phyloP scores from a whole-genome alignment of 78 protist species.

The Dictyostelium brefeldianum region DNA sequence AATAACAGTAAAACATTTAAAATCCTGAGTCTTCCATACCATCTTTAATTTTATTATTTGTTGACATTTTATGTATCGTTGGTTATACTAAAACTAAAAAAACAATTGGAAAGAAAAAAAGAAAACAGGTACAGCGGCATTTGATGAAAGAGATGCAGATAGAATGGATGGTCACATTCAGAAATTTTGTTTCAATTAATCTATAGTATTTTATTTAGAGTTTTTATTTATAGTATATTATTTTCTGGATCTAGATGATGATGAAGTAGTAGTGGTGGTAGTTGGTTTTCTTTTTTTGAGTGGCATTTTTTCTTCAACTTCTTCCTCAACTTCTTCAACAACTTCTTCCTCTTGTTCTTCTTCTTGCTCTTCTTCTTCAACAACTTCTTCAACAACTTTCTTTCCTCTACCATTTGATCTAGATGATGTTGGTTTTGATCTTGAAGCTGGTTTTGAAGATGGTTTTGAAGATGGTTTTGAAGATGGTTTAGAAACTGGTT shows the following conservation, averaged over 20 bases:
- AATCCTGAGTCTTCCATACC: no score
- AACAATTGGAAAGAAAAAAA: no score
- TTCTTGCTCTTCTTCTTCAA: slow-evolving; percentile 26
- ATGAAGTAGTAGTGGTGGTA: background rate
- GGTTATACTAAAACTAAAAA: no score
- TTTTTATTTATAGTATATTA: background rate
- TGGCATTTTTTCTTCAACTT: slow-evolving; percentile 1
- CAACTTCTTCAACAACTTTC: slow-evolving; percentile 22
- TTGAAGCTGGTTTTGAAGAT: slow-evolving; percentile 13
- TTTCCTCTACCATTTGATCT: slow-evolving; percentile 12
- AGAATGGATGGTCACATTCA: no score
- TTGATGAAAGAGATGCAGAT: no score
- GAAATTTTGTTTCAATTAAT: no score
- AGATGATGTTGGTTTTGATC: background rate
- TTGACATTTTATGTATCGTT: no score
- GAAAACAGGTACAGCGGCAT: no score
- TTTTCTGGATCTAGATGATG: background rate
- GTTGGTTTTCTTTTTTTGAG: background rate
- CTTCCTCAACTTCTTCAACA: slow-evolving; percentile 20
- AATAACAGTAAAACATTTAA: no score
- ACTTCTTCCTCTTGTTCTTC: slow-evolving; percentile 26
- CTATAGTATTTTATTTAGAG: no score
- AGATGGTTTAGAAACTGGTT: background rate
- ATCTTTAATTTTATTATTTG: no score
- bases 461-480: slow-evolving; percentile 1